Evolutionary conservation across 108 stramenopile genomes (phyloP).

Genomic region (Conticribra weissflogii): DNA sequence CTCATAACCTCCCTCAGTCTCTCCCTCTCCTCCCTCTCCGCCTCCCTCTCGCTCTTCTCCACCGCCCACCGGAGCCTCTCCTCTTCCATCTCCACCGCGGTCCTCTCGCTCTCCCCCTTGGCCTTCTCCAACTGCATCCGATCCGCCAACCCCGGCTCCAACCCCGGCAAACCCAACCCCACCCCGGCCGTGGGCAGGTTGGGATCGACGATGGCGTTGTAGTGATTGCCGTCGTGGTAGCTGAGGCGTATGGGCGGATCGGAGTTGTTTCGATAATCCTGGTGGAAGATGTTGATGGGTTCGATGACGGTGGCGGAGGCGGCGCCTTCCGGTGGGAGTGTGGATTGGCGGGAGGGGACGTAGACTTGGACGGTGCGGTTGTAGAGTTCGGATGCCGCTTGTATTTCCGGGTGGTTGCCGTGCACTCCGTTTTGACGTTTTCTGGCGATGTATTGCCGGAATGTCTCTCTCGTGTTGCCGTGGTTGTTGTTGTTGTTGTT

Average conservation of each 20-base stretch:
- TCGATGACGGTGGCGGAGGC: conserved; percentile 54
- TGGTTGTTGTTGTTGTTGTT: too few species aligned
- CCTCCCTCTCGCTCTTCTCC: conserved; percentile 44
- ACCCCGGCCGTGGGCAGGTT: conserved; percentile 80
- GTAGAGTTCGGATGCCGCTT: conserved; percentile 95
- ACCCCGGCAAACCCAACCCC: conserved; percentile 78
- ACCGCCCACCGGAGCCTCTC: conserved; percentile 56
- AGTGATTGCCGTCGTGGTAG: conserved; percentile 89
- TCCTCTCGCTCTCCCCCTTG: conserved; percentile 58
- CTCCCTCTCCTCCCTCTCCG: conserved; percentile 28
- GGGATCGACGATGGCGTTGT: conserved; percentile 86
- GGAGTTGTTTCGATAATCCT: conserved; percentile 3
- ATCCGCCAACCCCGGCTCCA: conserved; percentile 82
- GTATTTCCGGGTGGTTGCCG: conserved; percentile 97
- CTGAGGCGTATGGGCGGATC: conserved; percentile 79
- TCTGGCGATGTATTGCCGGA: conserved; percentile 72
- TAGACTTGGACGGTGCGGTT: conserved; percentile 92
- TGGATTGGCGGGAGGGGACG: too few species aligned
- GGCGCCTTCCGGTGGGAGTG: too few species aligned
- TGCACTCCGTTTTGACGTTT: conserved; percentile 88
- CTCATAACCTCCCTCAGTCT: conserved; percentile 24
- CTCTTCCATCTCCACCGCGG: conserved; percentile 61
- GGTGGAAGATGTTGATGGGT: conserved; percentile 86
- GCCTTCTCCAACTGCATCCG: conserved; percentile 79
- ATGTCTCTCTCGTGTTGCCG: conserved; percentile 54